These are phyloP conservation scores for Colletotrichum costaricense DNA, from an alignment of 2,329 filamentous ascomycete genomes.

Conservation along the genomic window DNA sequence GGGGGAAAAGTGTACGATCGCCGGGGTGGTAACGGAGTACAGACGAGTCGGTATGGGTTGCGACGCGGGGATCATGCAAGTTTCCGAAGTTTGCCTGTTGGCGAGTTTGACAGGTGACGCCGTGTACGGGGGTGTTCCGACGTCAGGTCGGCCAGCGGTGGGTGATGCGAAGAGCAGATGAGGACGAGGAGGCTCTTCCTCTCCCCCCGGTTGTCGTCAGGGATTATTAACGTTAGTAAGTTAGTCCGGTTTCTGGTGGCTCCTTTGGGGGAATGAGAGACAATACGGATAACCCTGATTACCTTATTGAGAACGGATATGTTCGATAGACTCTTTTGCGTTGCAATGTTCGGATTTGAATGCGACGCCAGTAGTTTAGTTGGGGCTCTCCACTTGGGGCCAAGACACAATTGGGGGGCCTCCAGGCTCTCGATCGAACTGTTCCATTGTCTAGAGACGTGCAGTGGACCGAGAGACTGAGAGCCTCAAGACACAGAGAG, in stretches of 20 bases:
- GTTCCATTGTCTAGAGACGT: background rate
- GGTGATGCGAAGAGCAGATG: background rate
- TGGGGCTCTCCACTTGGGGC: too few species aligned
- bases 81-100: constrained; percentile 1
- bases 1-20: constrained; percentile 13
- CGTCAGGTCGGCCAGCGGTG: constrained; percentile 2
- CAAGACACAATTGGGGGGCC: too few species aligned
- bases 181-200: background rate
- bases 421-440: background rate
- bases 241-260: background rate
- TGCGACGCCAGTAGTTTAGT: background rate
- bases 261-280: background rate
- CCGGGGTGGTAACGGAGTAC: background rate
- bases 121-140: constrained; percentile 21
- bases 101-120: constrained; percentile 14
- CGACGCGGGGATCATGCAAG: constrained; percentile 29
- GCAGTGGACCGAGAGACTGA: background rate
- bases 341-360: background rate
- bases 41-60: constrained; percentile 1
- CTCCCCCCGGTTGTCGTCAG: background rate
- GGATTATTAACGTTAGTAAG: background rate
- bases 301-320: background rate
- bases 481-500: background rate
- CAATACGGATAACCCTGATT: background rate
- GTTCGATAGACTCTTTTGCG: too few species aligned